Evolutionary conservation across 495 filamentous ascomycete genomes (phyloP).

Genomic region (Aspergillus wentii): DNA sequence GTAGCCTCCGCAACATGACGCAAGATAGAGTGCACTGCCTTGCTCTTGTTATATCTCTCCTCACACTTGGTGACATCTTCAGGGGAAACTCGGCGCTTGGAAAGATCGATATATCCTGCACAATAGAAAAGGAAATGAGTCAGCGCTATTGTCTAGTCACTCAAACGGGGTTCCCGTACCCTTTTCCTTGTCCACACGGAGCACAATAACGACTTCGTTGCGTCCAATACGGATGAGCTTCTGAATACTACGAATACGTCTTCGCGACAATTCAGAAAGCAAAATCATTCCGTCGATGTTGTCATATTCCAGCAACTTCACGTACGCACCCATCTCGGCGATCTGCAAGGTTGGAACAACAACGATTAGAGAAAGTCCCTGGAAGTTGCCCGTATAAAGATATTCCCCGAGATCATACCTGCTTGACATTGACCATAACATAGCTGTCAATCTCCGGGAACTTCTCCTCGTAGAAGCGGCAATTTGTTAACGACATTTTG

Average conservation of each 20-base stretch:
- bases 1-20: slow-evolving; percentile 97
- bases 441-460: slow-evolving; percentile 98
- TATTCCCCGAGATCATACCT: slow-evolving; percentile 46
- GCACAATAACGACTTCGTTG: slow-evolving; percentile 96
- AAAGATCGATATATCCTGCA: slow-evolving; percentile 92
- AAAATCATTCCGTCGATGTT: slow-evolving; percentile 99
- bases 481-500: slow-evolving; percentile 96
- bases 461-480: slow-evolving; percentile 97
- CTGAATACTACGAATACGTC: slow-evolving; percentile 96
- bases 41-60: slow-evolving; percentile 98
- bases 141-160: slow-evolving; percentile 11
- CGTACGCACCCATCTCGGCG: slow-evolving; percentile 99
- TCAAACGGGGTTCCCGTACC: slow-evolving; percentile 45
- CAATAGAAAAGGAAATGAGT: slow-evolving; percentile 14
- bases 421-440: slow-evolving; percentile 98
- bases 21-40: slow-evolving; percentile 98
- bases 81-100: slow-evolving; percentile 93
- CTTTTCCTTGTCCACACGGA: slow-evolving; percentile 98
- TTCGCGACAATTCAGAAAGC: slow-evolving; percentile 88
- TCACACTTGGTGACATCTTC: slow-evolving; percentile 98
- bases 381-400: neutral
- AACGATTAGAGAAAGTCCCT: slow-evolving; percentile 5
- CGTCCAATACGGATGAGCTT: slow-evolving; percentile 97
- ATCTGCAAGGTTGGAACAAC: slow-evolving; percentile 54
- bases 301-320: slow-evolving; percentile 98